Evolutionary conservation across 768 basidiomycete genomes (phyloP), one percentile per base, ranked within the genome.

Genomic region (Boletus coccyginus): DNA sequence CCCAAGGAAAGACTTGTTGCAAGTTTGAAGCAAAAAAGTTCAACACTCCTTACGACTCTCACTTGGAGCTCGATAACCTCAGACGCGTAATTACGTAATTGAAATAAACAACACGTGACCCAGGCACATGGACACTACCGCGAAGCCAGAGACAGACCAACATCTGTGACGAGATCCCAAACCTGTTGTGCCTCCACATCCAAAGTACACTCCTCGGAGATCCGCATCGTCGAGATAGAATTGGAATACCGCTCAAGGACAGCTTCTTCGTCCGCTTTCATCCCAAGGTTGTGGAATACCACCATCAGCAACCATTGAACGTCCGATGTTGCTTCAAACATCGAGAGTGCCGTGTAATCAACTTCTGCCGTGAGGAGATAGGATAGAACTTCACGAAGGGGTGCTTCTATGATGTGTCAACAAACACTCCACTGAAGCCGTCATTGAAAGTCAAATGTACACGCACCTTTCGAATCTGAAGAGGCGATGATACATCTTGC

Each of bases 401-500:
- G 70, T 17, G 75, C 71, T 24, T 74, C 71, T 59, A 40, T 54
- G 58, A 39, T 53, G 45, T 29, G 21, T 24, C 44, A 56, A 36
- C 27, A 49, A 13, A 58, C 7, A 12, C 35, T 54, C 52, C 80
- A 55, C 13, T 21, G 24, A 55, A 31, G 43, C 32, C 40, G 46
- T 48, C 52, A 36, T 27, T 50, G 39, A 16, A 11, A 52, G 46
- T 46, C 47, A 46, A 46, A 33, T 40, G 24, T 42, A 53, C 32
- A 40, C 78, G 35, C 65, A 85, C 87, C 68, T 55, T 68, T 73
- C 10, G 75, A 71, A 47, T 77, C 75, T 17, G 73, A 80, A 12
- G 83, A 78, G 1, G 82, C 84, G 35, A 94, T 79, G 42, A 88
- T 83, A 64, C 90, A 90, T 55, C 92, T 81, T 7, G 88, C 88